Evolutionary conservation across 1,284 basidiomycete genomes (phyloP).

Genomic region (Trichosporon coremiiforme): DNA sequence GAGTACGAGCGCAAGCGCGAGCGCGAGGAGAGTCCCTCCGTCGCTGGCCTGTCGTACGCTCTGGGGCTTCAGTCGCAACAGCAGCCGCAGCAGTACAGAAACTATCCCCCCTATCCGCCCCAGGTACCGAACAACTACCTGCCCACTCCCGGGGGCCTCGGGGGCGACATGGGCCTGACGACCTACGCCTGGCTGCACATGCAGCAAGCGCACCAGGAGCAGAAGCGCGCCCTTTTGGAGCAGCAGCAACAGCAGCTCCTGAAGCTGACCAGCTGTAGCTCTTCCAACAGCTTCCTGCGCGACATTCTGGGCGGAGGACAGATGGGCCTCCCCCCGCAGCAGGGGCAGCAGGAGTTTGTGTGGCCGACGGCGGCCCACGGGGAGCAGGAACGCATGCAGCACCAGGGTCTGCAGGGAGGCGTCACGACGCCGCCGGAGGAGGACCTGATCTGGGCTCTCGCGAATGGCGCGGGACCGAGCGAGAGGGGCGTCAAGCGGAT

Average conservation of each 20-base stretch:
- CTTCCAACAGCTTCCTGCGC: constrained; percentile 26
- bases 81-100: neutral
- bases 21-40: neutral
- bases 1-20: constrained; percentile 6
- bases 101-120: neutral
- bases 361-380: constrained; percentile 30
- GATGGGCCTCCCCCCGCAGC: constrained; percentile 5
- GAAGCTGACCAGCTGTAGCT: constrained; percentile 34
- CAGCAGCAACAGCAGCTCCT: constrained; percentile 50
- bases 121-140: neutral
- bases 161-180: constrained; percentile 39
- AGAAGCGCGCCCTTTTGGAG: constrained; percentile 49
- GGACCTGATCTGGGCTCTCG: constrained; percentile 31
- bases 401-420: no score
- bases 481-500: neutral
- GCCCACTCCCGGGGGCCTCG: neutral
- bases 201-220: constrained; percentile 53
- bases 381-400: neutral
- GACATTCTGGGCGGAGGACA: constrained; percentile 29
- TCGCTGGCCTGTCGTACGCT: constrained; percentile 30
- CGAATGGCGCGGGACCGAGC: constrained; percentile 20
- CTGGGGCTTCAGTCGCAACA: constrained; percentile 28
- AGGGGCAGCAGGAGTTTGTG: constrained; percentile 26
- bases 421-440: constrained; percentile 31
- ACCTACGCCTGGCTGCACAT: constrained; percentile 53